A percentile compares a stretch with the other conserved stretches of the same genome.
Conservation (phyloP, 1,284 basidiomycete species). For the Porodaedalea pini region DNA sequence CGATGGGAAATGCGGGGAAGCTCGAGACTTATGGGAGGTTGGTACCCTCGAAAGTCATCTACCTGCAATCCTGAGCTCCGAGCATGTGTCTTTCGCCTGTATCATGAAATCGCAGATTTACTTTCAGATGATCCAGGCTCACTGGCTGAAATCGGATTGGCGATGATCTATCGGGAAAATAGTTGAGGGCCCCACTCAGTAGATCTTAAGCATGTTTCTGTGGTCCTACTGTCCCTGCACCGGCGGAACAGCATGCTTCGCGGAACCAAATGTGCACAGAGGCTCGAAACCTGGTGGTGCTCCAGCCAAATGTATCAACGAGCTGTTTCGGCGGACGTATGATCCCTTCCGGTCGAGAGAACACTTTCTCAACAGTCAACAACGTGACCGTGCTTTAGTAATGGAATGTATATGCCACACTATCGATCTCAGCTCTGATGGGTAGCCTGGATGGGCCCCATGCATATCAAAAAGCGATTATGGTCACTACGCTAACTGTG, state of each 20-base stretch:
- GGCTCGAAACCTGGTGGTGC: not conserved
- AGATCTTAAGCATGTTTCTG: not conserved
- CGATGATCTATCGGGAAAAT: constrained; percentile 14
- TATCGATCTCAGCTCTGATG: too few species aligned
- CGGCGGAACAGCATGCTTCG: not conserved
- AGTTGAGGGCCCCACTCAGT: not conserved
- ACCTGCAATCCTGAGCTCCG: not conserved
- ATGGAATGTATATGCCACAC: too few species aligned
- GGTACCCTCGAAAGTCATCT: not conserved
- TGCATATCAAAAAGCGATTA: too few species aligned
- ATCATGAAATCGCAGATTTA: not conserved
- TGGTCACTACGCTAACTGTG: too few species aligned
- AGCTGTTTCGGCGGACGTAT: too few species aligned
- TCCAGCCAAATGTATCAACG: too few species aligned
- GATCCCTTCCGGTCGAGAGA: too few species aligned
- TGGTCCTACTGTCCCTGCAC: not conserved
- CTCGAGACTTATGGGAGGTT: not conserved
- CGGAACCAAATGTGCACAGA: not conserved
- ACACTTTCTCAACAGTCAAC: too few species aligned
- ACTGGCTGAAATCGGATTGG: not conserved
- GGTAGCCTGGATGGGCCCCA: too few species aligned
- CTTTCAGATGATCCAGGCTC: not conserved
- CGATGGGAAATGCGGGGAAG: too few species aligned
- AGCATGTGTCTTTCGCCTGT: not conserved
- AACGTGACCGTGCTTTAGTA: too few species aligned